Evolutionary conservation across 129 eudicot genomes (phyloP).

Genomic region (Flaveria brownii): DNA sequence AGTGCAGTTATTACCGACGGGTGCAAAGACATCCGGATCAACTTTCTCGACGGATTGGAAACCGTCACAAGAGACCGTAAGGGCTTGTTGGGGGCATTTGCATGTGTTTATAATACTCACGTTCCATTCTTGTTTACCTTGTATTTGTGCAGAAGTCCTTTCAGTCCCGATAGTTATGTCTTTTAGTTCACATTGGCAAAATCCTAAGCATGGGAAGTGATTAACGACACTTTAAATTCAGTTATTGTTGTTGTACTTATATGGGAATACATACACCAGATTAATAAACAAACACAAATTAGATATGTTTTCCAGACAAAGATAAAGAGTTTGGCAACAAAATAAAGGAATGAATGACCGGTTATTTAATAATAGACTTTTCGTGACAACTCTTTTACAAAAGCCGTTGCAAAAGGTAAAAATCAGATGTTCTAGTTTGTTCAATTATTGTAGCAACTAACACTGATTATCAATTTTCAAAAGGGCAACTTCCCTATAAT

Average conservation of each 20-base stretch:
- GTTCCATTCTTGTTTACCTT: slow-evolving; percentile 44
- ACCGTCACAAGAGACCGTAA: slow-evolving; percentile 35
- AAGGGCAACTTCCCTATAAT: no score
- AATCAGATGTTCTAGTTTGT: no score
- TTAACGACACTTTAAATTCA: background rate
- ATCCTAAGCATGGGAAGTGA: slow-evolving; percentile 15
- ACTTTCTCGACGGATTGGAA: slow-evolving; percentile 40
- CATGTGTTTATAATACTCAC: slow-evolving; percentile 38
- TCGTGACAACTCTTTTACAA: no score
- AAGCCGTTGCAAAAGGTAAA: no score
- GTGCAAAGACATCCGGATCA: slow-evolving; percentile 27
- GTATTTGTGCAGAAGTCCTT: slow-evolving; percentile 20
- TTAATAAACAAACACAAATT: background rate
- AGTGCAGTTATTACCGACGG: slow-evolving; percentile 25
- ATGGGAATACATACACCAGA: background rate
- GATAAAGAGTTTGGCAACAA: no score
- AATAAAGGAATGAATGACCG: no score
- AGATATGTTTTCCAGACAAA: background rate
- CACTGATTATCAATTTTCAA: no score
- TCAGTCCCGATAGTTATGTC: slow-evolving; percentile 42
- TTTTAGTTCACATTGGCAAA: slow-evolving; percentile 30
- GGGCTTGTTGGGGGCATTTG: slow-evolving; percentile 36
- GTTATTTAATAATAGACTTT: no score
- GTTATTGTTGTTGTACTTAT: background rate
- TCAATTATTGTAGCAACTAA: no score